phyloP scores from a whole-genome alignment of 2,329 filamentous ascomycete species.

The Colletotrichum magnum region DNA sequence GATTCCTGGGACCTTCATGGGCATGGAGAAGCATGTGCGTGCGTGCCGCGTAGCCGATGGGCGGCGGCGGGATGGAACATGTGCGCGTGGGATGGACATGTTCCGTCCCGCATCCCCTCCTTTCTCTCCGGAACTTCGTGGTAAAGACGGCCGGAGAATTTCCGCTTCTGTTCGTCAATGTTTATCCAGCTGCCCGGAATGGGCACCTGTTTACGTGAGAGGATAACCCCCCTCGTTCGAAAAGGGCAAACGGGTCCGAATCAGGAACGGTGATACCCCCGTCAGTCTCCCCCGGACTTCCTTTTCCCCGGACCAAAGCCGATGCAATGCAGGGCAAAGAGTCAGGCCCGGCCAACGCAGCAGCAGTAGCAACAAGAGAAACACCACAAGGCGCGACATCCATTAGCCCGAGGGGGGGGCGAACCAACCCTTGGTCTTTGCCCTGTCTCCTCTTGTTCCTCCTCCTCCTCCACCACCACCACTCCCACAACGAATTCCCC shows the following conservation, averaged over 20 bases:
- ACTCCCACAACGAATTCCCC: background rate
- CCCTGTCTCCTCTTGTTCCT: background rate
- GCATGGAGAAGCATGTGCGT: too few species aligned
- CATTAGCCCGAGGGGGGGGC: conserved; percentile 1
- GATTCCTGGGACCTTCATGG: background rate
- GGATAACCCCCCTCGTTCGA: background rate
- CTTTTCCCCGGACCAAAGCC: conserved; percentile 10
- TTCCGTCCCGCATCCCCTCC: too few species aligned
- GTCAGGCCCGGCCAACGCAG: background rate
- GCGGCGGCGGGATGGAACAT: too few species aligned
- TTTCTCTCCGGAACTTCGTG: too few species aligned
- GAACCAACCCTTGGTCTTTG: background rate
- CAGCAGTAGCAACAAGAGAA: background rate
- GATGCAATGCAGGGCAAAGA: background rate
- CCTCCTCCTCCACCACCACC: background rate
- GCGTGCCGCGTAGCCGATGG: conserved; percentile 8
- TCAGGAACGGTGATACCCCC: conserved; percentile 10
- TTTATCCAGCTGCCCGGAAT: too few species aligned
- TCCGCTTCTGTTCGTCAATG: too few species aligned
- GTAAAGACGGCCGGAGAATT: too few species aligned
- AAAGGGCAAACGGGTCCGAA: conserved; percentile 5
- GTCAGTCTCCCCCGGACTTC: background rate
- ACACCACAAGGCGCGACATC: background rate
- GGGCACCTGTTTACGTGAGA: background rate
- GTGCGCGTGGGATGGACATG: too few species aligned